Percentiles rank a stretch among this genome's conserved stretches.
Conservation (phyloP, 148 eudicot species). For the Amaranthus hypochondriacus region DNA sequence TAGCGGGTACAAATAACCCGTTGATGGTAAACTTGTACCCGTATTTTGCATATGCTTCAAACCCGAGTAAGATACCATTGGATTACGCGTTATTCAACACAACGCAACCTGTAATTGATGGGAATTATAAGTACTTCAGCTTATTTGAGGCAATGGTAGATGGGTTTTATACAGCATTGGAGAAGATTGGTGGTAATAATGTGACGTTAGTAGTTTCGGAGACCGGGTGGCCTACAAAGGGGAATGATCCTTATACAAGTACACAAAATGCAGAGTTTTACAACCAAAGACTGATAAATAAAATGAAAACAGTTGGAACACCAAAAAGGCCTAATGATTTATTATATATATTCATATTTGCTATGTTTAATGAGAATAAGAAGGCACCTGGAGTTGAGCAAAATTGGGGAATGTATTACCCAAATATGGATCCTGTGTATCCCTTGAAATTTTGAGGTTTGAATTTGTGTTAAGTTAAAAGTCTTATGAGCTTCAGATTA, state of each 20-base stretch:
- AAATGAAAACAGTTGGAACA: conserved; percentile 27
- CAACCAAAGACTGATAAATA: conserved; percentile 23
- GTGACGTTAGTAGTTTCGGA: conserved; percentile 23
- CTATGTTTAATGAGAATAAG: conserved; percentile 39
- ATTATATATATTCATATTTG: conserved; percentile 38
- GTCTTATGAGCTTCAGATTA: no score
- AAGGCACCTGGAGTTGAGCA: conserved; percentile 37
- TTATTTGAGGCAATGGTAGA: conserved; percentile 43
- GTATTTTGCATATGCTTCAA: conserved; percentile 4
- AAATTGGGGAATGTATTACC: conserved; percentile 36
- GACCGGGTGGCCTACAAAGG: conserved; percentile 44
- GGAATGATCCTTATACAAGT: conserved; percentile 25
- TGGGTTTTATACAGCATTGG: conserved; percentile 26
- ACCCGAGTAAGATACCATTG: conserved; percentile 6
- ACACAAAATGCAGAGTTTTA: conserved; percentile 18
- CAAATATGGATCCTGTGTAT: conserved; percentile 22
- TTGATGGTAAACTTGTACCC: conserved; percentile 25
- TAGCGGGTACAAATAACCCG: conserved; percentile 13
- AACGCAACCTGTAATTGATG: conserved; percentile 24
- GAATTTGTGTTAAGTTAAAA: no score
- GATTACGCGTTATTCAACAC: conserved; percentile 21
- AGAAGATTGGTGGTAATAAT: conserved; percentile 11
- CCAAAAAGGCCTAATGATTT: conserved; percentile 24
- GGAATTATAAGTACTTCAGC: conserved; percentile 19
- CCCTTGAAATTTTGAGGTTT: conserved; percentile 8